Evolutionary conservation across 108 stramenopile species (phyloP).

Genomic region (Stephanodiscus minutulus): DNA sequence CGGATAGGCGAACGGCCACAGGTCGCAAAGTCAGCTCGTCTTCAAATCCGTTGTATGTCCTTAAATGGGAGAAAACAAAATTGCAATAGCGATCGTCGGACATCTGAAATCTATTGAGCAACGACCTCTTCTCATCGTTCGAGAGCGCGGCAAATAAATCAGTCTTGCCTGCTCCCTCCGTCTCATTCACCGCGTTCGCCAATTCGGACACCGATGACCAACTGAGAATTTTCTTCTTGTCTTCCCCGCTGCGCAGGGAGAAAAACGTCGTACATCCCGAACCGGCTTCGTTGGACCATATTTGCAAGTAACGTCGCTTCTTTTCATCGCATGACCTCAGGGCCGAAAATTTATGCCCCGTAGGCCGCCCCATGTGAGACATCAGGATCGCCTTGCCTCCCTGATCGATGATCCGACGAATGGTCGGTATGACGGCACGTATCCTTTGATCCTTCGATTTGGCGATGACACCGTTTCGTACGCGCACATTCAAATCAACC

Average conservation of each 20-base stretch:
- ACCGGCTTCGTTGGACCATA: conserved; percentile 58
- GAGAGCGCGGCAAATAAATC: conserved; percentile 42
- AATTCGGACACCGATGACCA: conserved; percentile 39
- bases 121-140: conserved; percentile 29
- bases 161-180: conserved; percentile 35
- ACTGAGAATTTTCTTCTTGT: conserved; percentile 43
- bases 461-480: conserved; percentile 57
- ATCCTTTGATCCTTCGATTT: conserved; percentile 89
- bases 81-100: background rate
- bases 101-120: conserved; percentile 34
- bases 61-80: conserved; percentile 36
- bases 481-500: conserved; percentile 88
- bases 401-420: conserved; percentile 59
- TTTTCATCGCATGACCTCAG: conserved; percentile 11
- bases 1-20: conserved; percentile 73
- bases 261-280: conserved; percentile 48
- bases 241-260: conserved; percentile 27
- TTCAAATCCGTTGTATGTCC: conserved; percentile 47
- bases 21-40: conserved; percentile 81
- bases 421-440: conserved; percentile 81
- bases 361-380: conserved; percentile 90
- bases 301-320: conserved; percentile 41
- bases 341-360: conserved; percentile 36
- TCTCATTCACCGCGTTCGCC: conserved; percentile 8
- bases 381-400: conserved; percentile 76